phyloP scores from a whole-genome alignment of 306 rosid species.

The Chamaecrista fasciculata region DNA sequence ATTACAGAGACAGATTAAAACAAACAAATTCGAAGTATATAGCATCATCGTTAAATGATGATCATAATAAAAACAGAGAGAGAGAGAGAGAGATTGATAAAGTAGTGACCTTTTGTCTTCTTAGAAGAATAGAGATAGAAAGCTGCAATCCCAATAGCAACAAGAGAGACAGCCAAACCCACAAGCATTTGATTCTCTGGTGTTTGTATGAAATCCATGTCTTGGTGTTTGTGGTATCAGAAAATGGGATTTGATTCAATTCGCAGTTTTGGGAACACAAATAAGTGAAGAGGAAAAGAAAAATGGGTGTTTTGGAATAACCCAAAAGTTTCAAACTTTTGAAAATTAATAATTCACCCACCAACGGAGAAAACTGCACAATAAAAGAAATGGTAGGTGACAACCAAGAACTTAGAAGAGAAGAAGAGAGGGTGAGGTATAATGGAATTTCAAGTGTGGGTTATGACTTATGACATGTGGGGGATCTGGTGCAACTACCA shows the following conservation, averaged over 20 bases:
- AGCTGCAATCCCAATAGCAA: slow-evolving; percentile 61
- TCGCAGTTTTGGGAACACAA: not conserved
- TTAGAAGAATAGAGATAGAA: slow-evolving; percentile 53
- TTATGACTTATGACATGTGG: not conserved
- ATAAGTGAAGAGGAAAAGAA: not conserved
- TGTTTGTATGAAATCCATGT: slow-evolving; percentile 60
- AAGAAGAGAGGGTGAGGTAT: too few relatives aligned
- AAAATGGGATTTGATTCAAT: not conserved
- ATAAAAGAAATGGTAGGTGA: too few relatives aligned
- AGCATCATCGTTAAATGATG: too few relatives aligned
- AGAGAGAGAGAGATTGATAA: not conserved
- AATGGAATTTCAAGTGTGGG: too few relatives aligned
- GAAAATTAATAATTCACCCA: too few relatives aligned
- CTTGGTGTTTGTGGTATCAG: not conserved
- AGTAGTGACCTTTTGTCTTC: slow-evolving; percentile 57
- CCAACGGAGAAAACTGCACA: too few relatives aligned
- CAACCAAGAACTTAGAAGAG: too few relatives aligned
- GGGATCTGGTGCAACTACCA: slow-evolving; percentile 35
- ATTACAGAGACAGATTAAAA: too few relatives aligned
- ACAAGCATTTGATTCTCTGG: slow-evolving; percentile 54
- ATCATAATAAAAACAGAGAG: slow-evolving; percentile 8
- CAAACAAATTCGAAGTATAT: too few relatives aligned
- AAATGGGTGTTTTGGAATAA: not conserved
- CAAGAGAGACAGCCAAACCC: slow-evolving; percentile 53
- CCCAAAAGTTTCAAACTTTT: not conserved